Conservation (phyloP, 225 moss, liverwort and hornwort species). For the Marchantia polymorpha region DNA sequence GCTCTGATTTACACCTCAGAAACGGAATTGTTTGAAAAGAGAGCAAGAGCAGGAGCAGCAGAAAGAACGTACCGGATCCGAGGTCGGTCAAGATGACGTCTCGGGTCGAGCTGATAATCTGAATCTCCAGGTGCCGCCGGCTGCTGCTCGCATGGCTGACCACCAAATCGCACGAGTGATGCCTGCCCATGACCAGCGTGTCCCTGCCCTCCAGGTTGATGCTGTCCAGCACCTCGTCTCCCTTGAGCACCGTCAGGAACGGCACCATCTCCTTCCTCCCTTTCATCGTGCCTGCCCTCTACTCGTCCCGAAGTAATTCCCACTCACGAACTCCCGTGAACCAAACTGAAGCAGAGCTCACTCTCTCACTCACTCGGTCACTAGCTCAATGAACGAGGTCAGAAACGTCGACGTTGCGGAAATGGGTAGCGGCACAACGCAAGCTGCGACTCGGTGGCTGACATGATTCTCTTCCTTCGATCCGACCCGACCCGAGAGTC, state of each 20-base stretch:
- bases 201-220: constrained; percentile 53
- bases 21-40: too few relatives aligned
- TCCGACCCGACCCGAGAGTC: too few relatives aligned
- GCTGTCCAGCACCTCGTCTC: constrained; percentile 44
- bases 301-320: background rate
- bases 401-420: background rate
- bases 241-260: constrained; percentile 58
- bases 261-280: constrained; percentile 34
- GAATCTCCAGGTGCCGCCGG: constrained; percentile 71
- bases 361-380: background rate
- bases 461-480: too few relatives aligned
- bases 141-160: constrained; percentile 76
- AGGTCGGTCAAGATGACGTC: constrained; percentile 69
- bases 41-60: background rate
- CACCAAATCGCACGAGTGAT: constrained; percentile 53
- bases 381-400: too few relatives aligned
- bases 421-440: background rate
- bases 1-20: background rate
- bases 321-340: too few relatives aligned
- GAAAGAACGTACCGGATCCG: constrained; percentile 48
- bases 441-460: too few relatives aligned
- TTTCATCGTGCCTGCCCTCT: background rate
- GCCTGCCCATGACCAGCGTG: constrained; percentile 60
- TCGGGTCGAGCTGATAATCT: constrained; percentile 52
- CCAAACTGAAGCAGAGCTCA: background rate